A percentile compares a stretch with the other conserved stretches of the same genome.
These are phyloP conservation scores for Phialophora expanda DNA, from an alignment of 2,329 filamentous ascomycete species.

Conservation along the genomic window DNA sequence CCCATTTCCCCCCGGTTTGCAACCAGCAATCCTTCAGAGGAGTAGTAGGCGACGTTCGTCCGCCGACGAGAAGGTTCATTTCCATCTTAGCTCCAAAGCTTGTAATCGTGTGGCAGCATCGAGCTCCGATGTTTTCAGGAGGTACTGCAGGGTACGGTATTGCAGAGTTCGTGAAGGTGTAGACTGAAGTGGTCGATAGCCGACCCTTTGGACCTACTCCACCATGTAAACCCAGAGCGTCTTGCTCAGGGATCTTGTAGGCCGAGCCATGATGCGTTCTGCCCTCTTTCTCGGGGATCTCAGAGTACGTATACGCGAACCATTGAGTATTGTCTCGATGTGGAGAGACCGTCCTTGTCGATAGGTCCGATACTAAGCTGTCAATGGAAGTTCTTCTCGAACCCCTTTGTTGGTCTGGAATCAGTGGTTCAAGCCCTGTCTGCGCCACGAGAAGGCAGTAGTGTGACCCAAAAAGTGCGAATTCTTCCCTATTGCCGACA, in stretches of 20 bases:
- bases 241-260: slow-evolving; percentile 47
- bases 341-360: slow-evolving; percentile 38
- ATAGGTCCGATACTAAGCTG: slow-evolving; percentile 39
- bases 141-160: slow-evolving; percentile 55
- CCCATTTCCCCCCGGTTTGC: slow-evolving; percentile 68
- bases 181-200: slow-evolving; percentile 54
- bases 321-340: slow-evolving; percentile 32
- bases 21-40: slow-evolving; percentile 78
- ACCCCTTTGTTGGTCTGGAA: slow-evolving; percentile 31
- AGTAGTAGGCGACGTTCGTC: slow-evolving; percentile 74
- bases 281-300: slow-evolving; percentile 50
- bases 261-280: slow-evolving; percentile 67
- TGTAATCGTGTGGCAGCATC: slow-evolving; percentile 80
- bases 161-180: slow-evolving; percentile 55
- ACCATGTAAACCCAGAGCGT: slow-evolving; percentile 49
- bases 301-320: slow-evolving; percentile 44
- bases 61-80: slow-evolving; percentile 71
- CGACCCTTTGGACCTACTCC: slow-evolving; percentile 55
- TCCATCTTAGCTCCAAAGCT: slow-evolving; percentile 60
- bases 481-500: slow-evolving; percentile 66
- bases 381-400: slow-evolving; percentile 36
- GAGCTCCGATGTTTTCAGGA: slow-evolving; percentile 44
- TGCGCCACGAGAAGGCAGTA: slow-evolving; percentile 67
- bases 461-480: slow-evolving; percentile 81
- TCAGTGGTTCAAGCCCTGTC: slow-evolving; percentile 36